A percentile compares a stretch with the other conserved stretches of the same genome.
Conservation (phyloP, 192 early-diverging fungal species). For the Linderina pennispora region DNA sequence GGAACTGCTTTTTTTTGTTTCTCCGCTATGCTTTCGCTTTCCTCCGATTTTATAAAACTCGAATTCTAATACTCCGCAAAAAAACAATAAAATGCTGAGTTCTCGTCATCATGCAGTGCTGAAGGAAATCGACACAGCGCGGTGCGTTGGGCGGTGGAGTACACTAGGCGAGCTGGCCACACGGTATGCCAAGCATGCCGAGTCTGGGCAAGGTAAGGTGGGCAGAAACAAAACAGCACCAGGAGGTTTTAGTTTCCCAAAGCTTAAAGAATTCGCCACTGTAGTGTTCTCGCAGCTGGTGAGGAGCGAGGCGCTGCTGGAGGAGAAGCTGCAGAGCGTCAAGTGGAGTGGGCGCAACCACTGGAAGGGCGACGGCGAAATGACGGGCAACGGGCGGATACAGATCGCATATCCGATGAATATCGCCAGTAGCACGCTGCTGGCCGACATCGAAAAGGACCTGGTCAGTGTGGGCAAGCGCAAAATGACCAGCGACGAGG, state of each 20-base stretch:
- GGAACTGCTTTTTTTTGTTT: too few species aligned
- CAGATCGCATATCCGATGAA: slow-evolving; percentile 27
- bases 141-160: slow-evolving; percentile 41
- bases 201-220: slow-evolving; percentile 26
- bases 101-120: slow-evolving; percentile 35
- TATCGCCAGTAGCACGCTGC: slow-evolving; percentile 14
- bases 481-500: slow-evolving; percentile 30
- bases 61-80: too few species aligned
- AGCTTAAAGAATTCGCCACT: too few species aligned
- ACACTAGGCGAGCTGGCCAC: slow-evolving; percentile 20
- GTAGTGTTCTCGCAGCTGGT: slow-evolving; percentile 36
- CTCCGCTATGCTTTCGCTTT: too few species aligned
- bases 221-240: neutral
- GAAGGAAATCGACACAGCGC: slow-evolving; percentile 46
- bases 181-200: slow-evolving; percentile 17
- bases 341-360: slow-evolving; percentile 30
- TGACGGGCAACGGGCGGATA: neutral
- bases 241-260: too few species aligned
- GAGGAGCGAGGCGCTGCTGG: slow-evolving; percentile 31
- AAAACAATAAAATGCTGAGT: slow-evolving; percentile 30
- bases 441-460: slow-evolving; percentile 22
- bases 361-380: slow-evolving; percentile 30
- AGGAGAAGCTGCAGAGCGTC: slow-evolving; percentile 27
- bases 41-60: too few species aligned
- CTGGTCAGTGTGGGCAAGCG: slow-evolving; percentile 9